Evolutionary conservation across 352 stramenopile species (phyloP).

Genomic region (Phytophthora ohioensis): DNA sequence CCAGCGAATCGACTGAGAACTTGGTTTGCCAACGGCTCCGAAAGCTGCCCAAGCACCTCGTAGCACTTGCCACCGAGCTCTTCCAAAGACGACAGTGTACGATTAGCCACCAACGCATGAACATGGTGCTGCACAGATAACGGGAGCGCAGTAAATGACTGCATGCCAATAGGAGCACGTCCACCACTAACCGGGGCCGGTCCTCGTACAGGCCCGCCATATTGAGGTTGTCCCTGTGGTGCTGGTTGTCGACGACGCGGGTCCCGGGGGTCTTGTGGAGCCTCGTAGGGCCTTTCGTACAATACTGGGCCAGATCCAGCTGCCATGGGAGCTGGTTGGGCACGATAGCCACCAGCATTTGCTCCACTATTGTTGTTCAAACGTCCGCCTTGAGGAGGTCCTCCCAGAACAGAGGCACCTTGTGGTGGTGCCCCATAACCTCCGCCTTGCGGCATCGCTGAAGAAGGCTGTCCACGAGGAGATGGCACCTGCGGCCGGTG

Average conservation of each 20-base stretch:
- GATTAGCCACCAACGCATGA: slow-evolving; percentile 63
- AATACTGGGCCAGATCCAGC: slow-evolving; percentile 26
- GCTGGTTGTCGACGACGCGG: slow-evolving; percentile 38
- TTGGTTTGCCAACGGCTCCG: slow-evolving; percentile 78
- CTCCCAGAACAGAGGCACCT: slow-evolving; percentile 41
- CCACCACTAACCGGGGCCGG: slow-evolving; percentile 10
- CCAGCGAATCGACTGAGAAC: slow-evolving; percentile 78
- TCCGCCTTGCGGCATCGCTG: slow-evolving; percentile 17
- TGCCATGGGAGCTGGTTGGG: slow-evolving; percentile 30
- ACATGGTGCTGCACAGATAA: slow-evolving; percentile 77
- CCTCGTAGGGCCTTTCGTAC: slow-evolving; percentile 49
- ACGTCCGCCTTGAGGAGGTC: slow-evolving; percentile 39
- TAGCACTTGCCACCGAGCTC: slow-evolving; percentile 86
- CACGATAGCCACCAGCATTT: slow-evolving; percentile 29
- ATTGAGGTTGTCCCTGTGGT: slow-evolving; percentile 30
- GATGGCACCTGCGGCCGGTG: slow-evolving; percentile 39
- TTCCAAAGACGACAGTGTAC: slow-evolving; percentile 67
- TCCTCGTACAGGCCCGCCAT: slow-evolving; percentile 24
- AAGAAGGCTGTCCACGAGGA: slow-evolving; percentile 29
- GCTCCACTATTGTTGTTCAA: slow-evolving; percentile 29
- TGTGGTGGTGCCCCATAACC: slow-evolving; percentile 24
- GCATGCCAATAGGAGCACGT: slow-evolving; percentile 38
- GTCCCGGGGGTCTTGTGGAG: slow-evolving; percentile 28
- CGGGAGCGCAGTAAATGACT: slow-evolving; percentile 50
- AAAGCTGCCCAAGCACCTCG: slow-evolving; percentile 79